Conservation (phyloP, 352 stramenopile species). For the Pythium biforme region DNA sequence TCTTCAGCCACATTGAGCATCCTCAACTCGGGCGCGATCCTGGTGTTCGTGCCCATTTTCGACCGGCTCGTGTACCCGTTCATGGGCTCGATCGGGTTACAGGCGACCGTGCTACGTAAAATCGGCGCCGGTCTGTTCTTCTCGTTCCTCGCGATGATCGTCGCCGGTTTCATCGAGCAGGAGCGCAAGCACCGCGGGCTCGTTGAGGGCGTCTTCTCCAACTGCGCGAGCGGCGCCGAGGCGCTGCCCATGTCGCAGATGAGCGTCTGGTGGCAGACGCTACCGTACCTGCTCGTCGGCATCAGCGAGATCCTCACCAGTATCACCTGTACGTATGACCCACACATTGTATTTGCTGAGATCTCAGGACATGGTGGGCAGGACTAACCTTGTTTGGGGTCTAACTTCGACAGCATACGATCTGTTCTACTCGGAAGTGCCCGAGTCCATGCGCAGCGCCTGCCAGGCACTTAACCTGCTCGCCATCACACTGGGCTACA, state of each 20-base stretch:
- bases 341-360: no score
- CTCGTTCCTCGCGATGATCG: conserved; percentile 71
- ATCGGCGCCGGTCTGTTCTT: conserved; percentile 85
- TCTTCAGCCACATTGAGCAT: conserved; percentile 89
- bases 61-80: conserved; percentile 81
- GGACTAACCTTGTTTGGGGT: no score
- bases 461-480: conserved; percentile 89
- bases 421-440: conserved; percentile 92
- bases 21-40: conserved; percentile 87
- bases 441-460: conserved; percentile 88
- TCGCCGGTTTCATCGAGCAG: conserved; percentile 65
- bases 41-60: conserved; percentile 91
- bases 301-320: conserved; percentile 89
- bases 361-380: no score
- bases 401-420: conserved; percentile 72
- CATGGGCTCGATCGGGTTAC: conserved; percentile 53
- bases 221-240: conserved; percentile 69
- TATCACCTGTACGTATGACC: conserved; percentile 69
- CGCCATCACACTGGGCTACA: conserved; percentile 87
- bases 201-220: conserved; percentile 52
- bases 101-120: conserved; percentile 81
- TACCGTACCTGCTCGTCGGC: conserved; percentile 88
- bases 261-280: conserved; percentile 90
- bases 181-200: conserved; percentile 53
- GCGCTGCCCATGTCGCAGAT: conserved; percentile 73